Evolutionary conservation across 164 flowering plant species (phyloP).

Genomic region (Euptelea pleiosperma): DNA sequence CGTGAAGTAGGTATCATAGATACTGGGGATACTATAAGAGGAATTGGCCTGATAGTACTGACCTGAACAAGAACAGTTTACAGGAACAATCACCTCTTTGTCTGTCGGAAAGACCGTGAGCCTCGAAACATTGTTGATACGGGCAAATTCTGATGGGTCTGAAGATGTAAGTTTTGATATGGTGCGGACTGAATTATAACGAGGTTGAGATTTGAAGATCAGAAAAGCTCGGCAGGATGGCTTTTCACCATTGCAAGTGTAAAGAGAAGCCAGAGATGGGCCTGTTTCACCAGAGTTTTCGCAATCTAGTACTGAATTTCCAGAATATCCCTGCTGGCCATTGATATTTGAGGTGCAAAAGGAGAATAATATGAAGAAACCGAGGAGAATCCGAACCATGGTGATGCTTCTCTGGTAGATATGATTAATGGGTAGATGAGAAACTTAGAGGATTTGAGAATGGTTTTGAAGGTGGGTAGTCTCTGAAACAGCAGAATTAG

Average conservation of each 20-base stretch:
- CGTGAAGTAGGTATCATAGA: slow-evolving; percentile 21
- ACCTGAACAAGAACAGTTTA: slow-evolving; percentile 46
- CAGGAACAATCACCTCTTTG: slow-evolving; percentile 47
- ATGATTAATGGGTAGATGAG: slow-evolving; percentile 1
- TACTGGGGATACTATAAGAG: slow-evolving; percentile 16
- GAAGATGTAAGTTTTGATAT: slow-evolving; percentile 42
- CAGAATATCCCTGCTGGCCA: slow-evolving; percentile 44
- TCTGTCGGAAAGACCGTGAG: slow-evolving; percentile 19
- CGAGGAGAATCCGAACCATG: slow-evolving; percentile 23
- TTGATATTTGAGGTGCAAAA: slow-evolving; percentile 8
- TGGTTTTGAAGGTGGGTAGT: neutral
- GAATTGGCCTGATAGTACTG: slow-evolving; percentile 47
- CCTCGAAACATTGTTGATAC: slow-evolving; percentile 31
- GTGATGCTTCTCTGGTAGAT: slow-evolving; percentile 4
- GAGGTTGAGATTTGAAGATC: slow-evolving; percentile 38
- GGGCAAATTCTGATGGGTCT: slow-evolving; percentile 29
- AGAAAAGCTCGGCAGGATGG: slow-evolving; percentile 41
- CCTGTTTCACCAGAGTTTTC: slow-evolving; percentile 6
- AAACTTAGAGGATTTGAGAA: neutral
- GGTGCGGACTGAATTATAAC: slow-evolving; percentile 34
- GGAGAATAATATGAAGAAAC: slow-evolving; percentile 6
- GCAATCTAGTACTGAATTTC: slow-evolving; percentile 27
- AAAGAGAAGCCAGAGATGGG: slow-evolving; percentile 29
- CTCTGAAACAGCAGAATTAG: neutral
- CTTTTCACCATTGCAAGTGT: slow-evolving; percentile 36